A percentile compares a stretch with the other conserved stretches of the same genome.
phyloP scores from a whole-genome alignment of 495 filamentous ascomycete genomes.

The Zalerion maritima region DNA sequence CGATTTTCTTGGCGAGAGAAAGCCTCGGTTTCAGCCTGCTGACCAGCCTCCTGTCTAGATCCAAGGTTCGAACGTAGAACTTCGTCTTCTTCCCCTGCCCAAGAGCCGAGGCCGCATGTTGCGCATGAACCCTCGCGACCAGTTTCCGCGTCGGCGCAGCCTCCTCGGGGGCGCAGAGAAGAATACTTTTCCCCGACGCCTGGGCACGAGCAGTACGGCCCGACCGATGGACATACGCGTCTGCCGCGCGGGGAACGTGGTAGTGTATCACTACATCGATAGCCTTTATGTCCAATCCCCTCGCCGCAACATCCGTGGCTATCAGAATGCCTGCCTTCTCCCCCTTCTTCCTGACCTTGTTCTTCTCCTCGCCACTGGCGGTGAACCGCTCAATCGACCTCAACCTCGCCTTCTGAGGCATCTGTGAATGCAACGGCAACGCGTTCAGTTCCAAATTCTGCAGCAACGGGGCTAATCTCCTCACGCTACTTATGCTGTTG shows the following conservation, averaged over 20 bases:
- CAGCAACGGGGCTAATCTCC: slow-evolving; percentile 71
- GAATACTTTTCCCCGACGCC: slow-evolving; percentile 58
- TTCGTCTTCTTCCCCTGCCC: slow-evolving; percentile 32
- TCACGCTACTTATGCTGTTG: slow-evolving; percentile 87
- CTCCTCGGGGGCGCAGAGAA: slow-evolving; percentile 87
- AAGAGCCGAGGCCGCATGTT: slow-evolving; percentile 16
- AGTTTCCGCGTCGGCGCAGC: slow-evolving; percentile 69
- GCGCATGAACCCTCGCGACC: slow-evolving; percentile 70
- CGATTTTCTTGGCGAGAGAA: slow-evolving; percentile 64
- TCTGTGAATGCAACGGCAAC: slow-evolving; percentile 73
- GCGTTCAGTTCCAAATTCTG: slow-evolving; percentile 69
- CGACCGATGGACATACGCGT: slow-evolving; percentile 89
- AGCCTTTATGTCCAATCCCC: slow-evolving; percentile 82
- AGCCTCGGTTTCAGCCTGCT: slow-evolving; percentile 59
- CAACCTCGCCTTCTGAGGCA: slow-evolving; percentile 93
- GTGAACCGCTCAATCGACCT: slow-evolving; percentile 87
- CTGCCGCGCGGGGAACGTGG: slow-evolving; percentile 81
- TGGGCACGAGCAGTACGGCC: slow-evolving; percentile 84
- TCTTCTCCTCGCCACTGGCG: slow-evolving; percentile 28
- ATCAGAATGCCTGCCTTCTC: slow-evolving; percentile 53
- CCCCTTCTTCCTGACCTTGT: slow-evolving; percentile 8
- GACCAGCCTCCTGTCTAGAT: slow-evolving; percentile 69
- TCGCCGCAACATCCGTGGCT: slow-evolving; percentile 92
- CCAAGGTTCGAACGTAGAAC: slow-evolving; percentile 56
- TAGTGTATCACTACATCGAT: slow-evolving; percentile 87